Evolutionary conservation across 352 stramenopile species (phyloP), one percentile per base, ranked within the genome.

Genomic region (Phytophthora megakarya): DNA sequence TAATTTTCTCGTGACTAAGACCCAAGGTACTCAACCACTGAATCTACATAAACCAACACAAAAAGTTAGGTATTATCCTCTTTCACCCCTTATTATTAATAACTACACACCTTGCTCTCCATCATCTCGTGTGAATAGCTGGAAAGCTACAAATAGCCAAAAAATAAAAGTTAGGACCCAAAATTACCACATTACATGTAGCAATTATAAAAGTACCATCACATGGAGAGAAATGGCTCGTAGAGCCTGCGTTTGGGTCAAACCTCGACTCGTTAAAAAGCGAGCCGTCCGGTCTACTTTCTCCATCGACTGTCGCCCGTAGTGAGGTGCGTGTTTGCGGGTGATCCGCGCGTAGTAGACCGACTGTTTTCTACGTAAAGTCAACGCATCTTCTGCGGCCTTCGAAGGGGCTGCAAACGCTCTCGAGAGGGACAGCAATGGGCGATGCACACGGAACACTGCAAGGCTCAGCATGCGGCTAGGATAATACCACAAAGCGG

Each of bases 271-370:
- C 52, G 73, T 42, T 16, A 86, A 53, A 61, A 74, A 83, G 37
- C 49, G 35, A 44, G 72, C 37, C 8, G 54, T 77, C 40, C 64
- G 58, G 53, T 76, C 61, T 22, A 81, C 37, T 7, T 45, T 23
- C 26, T 74, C 65, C n/a, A 72, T 60, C 15, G 33, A 18, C 28
- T 54, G 33, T 18, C 15, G 37, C 3, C 26, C 33, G 22, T 30
- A 2, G n/a, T 53, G 38, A n/a, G 42, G 28, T 32, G 56, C 64
- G 23, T 68, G 55, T 47, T 86, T 86, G 35, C 72, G 67, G 22
- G 47, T 57, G 45, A 86, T 80, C 26, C 76, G 76, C 30, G 45
- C 73, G 49, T 78, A 81, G 35, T 60, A 79, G 62, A 48, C 13
- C 21, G 45, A 64, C 25, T 65, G 35, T 46, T 68, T 45, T 44